Percentiles rank a stretch among this genome's conserved stretches.
phyloP scores from a whole-genome alignment of 75 land plant genomes.

The Chamaecyparis obtusa region DNA sequence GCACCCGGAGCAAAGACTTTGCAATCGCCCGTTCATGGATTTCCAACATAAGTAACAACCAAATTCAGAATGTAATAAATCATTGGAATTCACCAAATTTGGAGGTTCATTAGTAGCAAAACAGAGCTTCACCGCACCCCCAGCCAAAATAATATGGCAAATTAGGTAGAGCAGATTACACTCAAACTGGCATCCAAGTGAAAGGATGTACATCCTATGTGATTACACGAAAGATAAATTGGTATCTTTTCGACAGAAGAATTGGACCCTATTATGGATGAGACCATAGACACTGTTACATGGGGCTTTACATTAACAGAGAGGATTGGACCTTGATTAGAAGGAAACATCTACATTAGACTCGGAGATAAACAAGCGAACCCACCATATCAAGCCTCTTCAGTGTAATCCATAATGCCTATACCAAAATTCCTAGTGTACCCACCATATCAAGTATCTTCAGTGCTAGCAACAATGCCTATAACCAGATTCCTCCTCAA shows the following conservation, averaged over 20 bases:
- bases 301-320: not conserved
- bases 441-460: no score
- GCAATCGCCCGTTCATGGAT: no score
- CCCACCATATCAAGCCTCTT: not conserved
- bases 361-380: not conserved
- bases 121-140: not conserved
- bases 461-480: not conserved
- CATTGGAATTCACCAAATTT: not conserved
- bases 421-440: not conserved
- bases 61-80: not conserved
- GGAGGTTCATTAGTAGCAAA: not conserved
- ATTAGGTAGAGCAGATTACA: not conserved
- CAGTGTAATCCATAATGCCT: not conserved
- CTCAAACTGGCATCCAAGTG: not conserved
- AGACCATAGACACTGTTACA: not conserved
- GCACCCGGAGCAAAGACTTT: no score
- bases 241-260: not conserved
- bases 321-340: not conserved
- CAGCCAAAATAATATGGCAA: not conserved
- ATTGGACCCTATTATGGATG: not conserved
- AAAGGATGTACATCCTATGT: not conserved
- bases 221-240: not conserved
- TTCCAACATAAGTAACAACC: not conserved
- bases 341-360: not conserved
- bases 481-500: not conserved